Base-by-base conservation (phyloP, 2,329 filamentous ascomycete genomes). In the Aspergillus quadricinctus region DNA sequence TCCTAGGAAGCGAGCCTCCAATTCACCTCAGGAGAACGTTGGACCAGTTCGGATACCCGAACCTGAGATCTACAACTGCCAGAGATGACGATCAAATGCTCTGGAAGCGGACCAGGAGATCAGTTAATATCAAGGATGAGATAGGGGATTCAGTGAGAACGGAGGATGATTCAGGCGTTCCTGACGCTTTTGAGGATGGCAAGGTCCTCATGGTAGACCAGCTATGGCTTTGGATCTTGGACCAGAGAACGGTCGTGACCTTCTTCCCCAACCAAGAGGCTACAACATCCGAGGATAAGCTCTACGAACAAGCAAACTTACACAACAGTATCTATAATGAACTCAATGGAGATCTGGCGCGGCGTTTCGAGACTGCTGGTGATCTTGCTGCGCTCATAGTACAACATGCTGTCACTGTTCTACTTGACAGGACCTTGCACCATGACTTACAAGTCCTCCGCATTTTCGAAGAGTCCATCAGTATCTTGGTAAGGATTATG, bases 181-280 rank as follows among this genome's bases (percentile, higher is more conserved):
- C 57, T 2, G 57, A 59, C 4, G 54, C 53, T 25, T 70, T 71
- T 19, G 64, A 66, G 60, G 69, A 72, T 49, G 69, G 69, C 3
- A 72, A 71, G 53, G 86, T 86, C 41, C 77, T 88, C n/a, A 87
- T 88, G 83, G 82, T 88, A 0, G 85, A 88, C 56, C 84, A 88
- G 63, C 68, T 88, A 1, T 88, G 85, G 85, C 67, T 87, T 0
- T 77, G 73, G 73, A 70, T 77, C 41, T 62, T 75, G 8, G 72
- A 76, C 50, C 53, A 65, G 19, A 70, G 68, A 53, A 72, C 69
- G 8, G 61, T 71, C 23, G 61, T 72, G 2, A 71, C 69, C 2
- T 71, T 71, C 50, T 72, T 71, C 37, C 69, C 69, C 0, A 67
- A 69, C 27, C 69, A 70, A 37, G 69, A 74, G 48, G 69, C 71